Base-by-base conservation (phyloP, 345 rosid genomes). In the Chamaenerion angustifolium region DNA sequence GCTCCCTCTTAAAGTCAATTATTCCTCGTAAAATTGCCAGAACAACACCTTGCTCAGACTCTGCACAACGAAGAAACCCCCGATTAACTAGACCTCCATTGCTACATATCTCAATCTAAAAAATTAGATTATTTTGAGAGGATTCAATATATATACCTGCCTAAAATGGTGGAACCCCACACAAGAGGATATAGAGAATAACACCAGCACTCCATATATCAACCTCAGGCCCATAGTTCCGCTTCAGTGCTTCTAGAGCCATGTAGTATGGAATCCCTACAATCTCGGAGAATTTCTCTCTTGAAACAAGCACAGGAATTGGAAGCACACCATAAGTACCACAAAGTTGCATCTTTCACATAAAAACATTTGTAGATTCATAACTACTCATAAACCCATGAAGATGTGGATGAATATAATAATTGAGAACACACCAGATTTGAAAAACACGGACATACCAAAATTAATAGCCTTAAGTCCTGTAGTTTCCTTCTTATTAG, bases 181-280 rank as follows among this genome's bases (percentile, higher is more conserved):
- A 85, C 43, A 82, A 62, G 64, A 89, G 66, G 52, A 89, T 89
- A 54, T 89, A 89, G 37, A 82, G 79, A 52, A 89, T 82, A 44
- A 89, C 95, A 55, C 95, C 97, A 4, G 90, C 93, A 54, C 97
- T 89, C 97, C 95, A 89, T 1, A 89, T 66, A 60, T 89, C 97
- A 58, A 89, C 81, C 67, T 79, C 95, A 0, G 88, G 97, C 43
- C 95, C 97, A 59, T 89, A 89, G 60, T 79, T 82, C 56, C 86
- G 69, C 80, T 76, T 85, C 75, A 89, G 60, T 21, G 83, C 95
- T 57, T 85, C 97, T 6, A 88, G 95, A 14, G 98, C 98, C 98
- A 90, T 90, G 64, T 90, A 83, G 56, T 81, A 85, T 3, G 95
- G 97, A 76, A 94, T 88, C 49, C 96, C 96, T n/a, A 88, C 96